phyloP scores from a whole-genome alignment of 768 basidiomycete genomes.

The Cyclocybe cylindracea region DNA sequence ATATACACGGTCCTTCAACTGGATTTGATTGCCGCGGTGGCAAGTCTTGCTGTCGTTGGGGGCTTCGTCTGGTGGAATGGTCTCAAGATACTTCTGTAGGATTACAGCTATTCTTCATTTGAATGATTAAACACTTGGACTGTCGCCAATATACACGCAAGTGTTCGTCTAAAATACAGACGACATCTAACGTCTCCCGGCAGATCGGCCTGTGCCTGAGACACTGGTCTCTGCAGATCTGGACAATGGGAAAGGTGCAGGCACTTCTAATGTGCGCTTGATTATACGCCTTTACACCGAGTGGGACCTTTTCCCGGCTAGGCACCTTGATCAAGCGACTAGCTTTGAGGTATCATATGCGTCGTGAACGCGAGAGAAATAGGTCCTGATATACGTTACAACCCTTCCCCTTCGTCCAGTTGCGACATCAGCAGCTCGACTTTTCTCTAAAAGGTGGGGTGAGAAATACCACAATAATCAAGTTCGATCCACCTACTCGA shows the following conservation, averaged over 20 bases:
- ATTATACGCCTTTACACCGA: conserved; percentile 71
- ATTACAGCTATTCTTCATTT: background rate
- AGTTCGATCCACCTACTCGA: conserved; percentile 45
- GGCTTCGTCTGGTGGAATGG: conserved; percentile 64
- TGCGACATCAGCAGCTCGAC: conserved; percentile 61
- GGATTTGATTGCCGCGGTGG: conserved; percentile 59
- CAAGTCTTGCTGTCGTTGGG: conserved; percentile 55
- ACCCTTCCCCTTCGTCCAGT: conserved; percentile 64
- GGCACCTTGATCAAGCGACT: conserved; percentile 80
- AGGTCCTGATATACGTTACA: conserved; percentile 26
- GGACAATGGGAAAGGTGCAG: background rate
- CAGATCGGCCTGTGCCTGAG: conserved; percentile 2
- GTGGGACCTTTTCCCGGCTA: conserved; percentile 56
- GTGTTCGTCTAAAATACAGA: background rate
- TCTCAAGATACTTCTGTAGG: conserved; percentile 40
- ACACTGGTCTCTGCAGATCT: background rate
- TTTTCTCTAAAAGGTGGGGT: conserved; percentile 45
- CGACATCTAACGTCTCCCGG: background rate
- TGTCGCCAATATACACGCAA: background rate
- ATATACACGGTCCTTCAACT: conserved; percentile 74
- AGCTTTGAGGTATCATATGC: conserved; percentile 8
- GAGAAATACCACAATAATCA: background rate
- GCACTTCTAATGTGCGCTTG: conserved; percentile 59
- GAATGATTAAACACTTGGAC: too few relatives aligned
- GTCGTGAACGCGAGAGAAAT: background rate